phyloP scores from a whole-genome alignment of 345 rosid species.

The Trapa incisa region DNA sequence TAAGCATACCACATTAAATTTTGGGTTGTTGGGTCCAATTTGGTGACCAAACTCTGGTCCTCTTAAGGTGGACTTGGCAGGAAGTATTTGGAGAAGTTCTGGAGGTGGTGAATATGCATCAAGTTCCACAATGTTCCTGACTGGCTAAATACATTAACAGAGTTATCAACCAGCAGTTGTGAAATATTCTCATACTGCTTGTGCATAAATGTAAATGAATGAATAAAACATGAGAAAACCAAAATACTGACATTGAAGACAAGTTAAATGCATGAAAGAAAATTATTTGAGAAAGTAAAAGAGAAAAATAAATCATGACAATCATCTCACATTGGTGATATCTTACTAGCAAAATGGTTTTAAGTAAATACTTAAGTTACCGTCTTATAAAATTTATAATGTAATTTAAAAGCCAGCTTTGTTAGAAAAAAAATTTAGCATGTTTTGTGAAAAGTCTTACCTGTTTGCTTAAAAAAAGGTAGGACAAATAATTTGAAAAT shows the following conservation, averaged over 20 bases:
- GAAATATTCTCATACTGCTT: neutral
- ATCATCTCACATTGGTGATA: neutral
- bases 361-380: neutral
- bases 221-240: neutral
- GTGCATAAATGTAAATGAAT: neutral
- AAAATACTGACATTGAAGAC: neutral
- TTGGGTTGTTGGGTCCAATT: constrained; percentile 88
- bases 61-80: constrained; percentile 61
- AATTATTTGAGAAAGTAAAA: neutral
- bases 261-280: neutral
- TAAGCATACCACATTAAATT: constrained; percentile 51
- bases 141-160: constrained; percentile 20
- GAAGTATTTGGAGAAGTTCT: constrained; percentile 84
- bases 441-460: too few species aligned
- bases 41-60: constrained; percentile 54
- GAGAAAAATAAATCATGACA: neutral
- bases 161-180: neutral
- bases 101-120: constrained; percentile 53
- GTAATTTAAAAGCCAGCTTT: neutral
- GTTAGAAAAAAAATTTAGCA: too few species aligned
- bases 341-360: neutral
- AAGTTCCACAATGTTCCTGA: constrained; percentile 55
- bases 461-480: too few species aligned
- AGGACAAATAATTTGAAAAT: too few species aligned
- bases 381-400: neutral